Conservation (phyloP, 2,329 filamentous ascomycete species). For the Calonectria fujianensis region DNA sequence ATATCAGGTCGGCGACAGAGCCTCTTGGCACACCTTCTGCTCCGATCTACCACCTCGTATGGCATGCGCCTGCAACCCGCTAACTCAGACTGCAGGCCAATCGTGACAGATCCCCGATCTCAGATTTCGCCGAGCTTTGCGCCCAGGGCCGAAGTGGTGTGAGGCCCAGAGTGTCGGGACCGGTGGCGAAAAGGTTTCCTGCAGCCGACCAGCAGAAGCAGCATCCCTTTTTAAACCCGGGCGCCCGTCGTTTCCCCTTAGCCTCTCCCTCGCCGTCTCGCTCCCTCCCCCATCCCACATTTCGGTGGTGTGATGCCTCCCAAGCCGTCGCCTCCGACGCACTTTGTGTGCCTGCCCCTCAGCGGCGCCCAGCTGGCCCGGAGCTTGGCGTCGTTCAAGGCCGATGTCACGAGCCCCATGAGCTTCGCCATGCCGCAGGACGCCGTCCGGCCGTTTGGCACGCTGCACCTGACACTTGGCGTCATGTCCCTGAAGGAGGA, state of each 20-base stretch:
- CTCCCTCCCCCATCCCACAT: neutral
- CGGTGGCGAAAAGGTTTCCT: conserved; percentile 29
- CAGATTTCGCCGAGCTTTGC: conserved; percentile 6
- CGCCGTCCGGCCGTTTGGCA: conserved; percentile 85
- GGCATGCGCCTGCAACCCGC: conserved; percentile 30
- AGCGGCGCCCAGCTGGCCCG: conserved; percentile 79
- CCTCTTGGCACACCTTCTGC: conserved; percentile 19
- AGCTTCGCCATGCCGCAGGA: conserved; percentile 74
- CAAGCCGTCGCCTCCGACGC: conserved; percentile 74
- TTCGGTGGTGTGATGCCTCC: conserved; percentile 55
- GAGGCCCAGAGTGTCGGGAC: conserved; percentile 29
- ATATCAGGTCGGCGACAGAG: conserved; percentile 14
- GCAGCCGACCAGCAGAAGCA: conserved; percentile 15
- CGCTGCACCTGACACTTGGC: conserved; percentile 90
- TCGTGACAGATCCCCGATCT: conserved; percentile 30
- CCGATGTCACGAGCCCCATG: conserved; percentile 70
- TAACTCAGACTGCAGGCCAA: conserved; percentile 31
- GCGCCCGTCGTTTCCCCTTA: neutral
- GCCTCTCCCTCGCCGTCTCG: neutral
- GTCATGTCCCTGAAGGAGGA: conserved; percentile 83
- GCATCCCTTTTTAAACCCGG: conserved; percentile 21
- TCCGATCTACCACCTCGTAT: conserved; percentile 16
- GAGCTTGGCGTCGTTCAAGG: conserved; percentile 77
- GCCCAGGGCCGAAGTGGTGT: conserved; percentile 24
- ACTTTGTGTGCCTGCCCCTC: conserved; percentile 86